These are phyloP conservation scores for Solanum virginianum DNA, from an alignment of 257 asterid genomes.

Conservation along the genomic window DNA sequence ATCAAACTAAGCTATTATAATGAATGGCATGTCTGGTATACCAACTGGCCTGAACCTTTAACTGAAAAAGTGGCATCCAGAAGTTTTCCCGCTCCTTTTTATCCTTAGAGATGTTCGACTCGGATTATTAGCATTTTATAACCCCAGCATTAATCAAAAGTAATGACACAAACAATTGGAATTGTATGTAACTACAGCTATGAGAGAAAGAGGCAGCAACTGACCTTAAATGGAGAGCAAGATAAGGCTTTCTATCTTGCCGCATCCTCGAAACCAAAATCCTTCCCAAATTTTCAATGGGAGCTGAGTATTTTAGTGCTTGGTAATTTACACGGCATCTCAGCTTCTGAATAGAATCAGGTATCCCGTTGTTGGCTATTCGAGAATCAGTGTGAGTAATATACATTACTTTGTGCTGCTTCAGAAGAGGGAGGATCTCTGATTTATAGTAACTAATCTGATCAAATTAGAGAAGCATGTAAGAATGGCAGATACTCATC, in stretches of 20 bases:
- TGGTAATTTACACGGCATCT: conserved; percentile 88
- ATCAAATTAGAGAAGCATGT: background rate
- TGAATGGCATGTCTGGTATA: background rate
- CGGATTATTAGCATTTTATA: background rate
- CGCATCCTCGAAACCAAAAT: conserved; percentile 69
- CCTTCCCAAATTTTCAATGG: conserved; percentile 63
- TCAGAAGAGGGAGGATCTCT: conserved; percentile 75
- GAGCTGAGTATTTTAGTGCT: conserved; percentile 73
- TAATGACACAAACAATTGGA: background rate
- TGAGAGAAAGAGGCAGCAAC: background rate
- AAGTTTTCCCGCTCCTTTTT: background rate
- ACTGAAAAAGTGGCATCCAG: background rate
- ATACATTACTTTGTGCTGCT: conserved; percentile 86
- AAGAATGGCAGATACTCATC: background rate
- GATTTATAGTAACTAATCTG: conserved; percentile 78
- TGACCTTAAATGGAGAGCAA: conserved; percentile 94
- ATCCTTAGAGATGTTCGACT: background rate
- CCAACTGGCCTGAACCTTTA: background rate
- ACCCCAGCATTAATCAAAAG: background rate
- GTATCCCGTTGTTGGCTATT: conserved; percentile 81
- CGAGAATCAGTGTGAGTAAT: conserved; percentile 94
- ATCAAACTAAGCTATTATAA: background rate
- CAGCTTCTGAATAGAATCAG: conserved; percentile 71
- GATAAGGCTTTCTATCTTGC: conserved; percentile 53
- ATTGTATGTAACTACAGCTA: background rate